Evolutionary conservation across 2,329 filamentous ascomycete genomes (phyloP), one percentile per base, ranked within the genome.

Genomic region (Ceratocystis alfenasii): DNA sequence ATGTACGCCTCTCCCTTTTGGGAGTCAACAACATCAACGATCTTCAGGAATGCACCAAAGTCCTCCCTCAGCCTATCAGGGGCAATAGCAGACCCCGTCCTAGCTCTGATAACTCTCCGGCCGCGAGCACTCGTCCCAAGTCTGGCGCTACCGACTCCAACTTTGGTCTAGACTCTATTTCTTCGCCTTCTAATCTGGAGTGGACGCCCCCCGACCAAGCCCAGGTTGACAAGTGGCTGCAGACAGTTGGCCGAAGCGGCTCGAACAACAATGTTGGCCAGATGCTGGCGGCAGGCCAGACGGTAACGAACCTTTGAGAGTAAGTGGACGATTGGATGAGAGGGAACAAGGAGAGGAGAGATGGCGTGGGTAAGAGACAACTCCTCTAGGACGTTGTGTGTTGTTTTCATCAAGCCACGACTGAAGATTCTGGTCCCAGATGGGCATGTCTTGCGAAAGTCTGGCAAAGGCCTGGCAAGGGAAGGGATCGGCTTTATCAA

Each of bases 1-100:
- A 83, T 69, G 75, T 82, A 57, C 79, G 81, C 25, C 74, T 84
- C 46, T 80, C 78, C 41, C 73, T 84, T 2, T 77, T 84, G 10
- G 82, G 81, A 2, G 80, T 83, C 15, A 76, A 80, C 70, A 82
- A 83, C 70, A 79, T 84, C 72, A 83, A 83, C 71, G 72, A 75
- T 25, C 73, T 84, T 55, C 80, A 77, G 17, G 81, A 83, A 69
- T 84, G 81, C 75, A 81, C 79, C 8, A 77, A 78, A 69, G 79
- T 79, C 2, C 72, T 83, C 8, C 81, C 78, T 5, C 68, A 74
- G 0, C 70, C 71, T 50, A 70, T 59, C 55, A 59, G 28, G 25
- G 28, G 55, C 33, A 7, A 20, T 59, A 8, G 55, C 3, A n/a
- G 28, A n/a, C 28, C 12, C 33, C 28, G 17, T 33, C 33, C 55